A percentile compares a stretch with the other conserved stretches of the same genome.
Evolutionary conservation across 176 grass and related monocot genomes (phyloP).

Genomic region (Panicum miliaceum): DNA sequence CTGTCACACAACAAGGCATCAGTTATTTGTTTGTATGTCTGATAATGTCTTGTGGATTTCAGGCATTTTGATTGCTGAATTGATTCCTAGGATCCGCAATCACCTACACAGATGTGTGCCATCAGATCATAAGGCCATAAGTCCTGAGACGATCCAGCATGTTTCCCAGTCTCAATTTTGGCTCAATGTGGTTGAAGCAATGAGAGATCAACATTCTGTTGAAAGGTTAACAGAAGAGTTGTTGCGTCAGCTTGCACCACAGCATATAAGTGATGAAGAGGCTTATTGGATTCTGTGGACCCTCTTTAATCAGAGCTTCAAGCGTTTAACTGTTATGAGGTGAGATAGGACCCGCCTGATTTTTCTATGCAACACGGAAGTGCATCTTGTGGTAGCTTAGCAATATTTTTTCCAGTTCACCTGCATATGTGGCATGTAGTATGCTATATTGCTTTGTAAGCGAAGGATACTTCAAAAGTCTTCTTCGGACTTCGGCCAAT

Average conservation of each 20-base stretch:
- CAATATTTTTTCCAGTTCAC: conserved; percentile 20
- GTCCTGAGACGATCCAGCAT: conserved; percentile 50
- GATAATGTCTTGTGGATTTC: conserved; percentile 56
- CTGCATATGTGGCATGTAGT: conserved; percentile 32
- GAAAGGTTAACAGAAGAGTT: conserved; percentile 89
- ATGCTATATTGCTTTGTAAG: conserved; percentile 23
- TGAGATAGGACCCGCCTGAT: conserved; percentile 42
- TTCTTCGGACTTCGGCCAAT: conserved; percentile 9
- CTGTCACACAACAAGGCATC: background rate
- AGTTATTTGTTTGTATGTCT: conserved; percentile 39
- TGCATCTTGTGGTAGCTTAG: conserved; percentile 16
- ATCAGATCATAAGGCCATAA: conserved; percentile 47
- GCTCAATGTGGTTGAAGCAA: conserved; percentile 78
- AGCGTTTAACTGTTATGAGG: conserved; percentile 61
- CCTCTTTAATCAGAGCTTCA: conserved; percentile 71
- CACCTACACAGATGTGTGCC: conserved; percentile 67
- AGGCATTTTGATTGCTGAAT: conserved; percentile 82
- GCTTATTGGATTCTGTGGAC: conserved; percentile 86
- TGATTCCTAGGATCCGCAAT: conserved; percentile 69
- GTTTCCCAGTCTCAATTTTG: conserved; percentile 75
- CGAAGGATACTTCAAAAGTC: conserved; percentile 6
- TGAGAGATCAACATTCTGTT: conserved; percentile 86
- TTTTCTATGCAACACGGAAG: conserved; percentile 17
- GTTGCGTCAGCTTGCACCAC: conserved; percentile 71
- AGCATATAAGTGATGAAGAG: conserved; percentile 74